These are phyloP conservation scores for Hexamita inflata DNA, from an alignment of 208 protist genomes.

Conservation along the genomic window DNA sequence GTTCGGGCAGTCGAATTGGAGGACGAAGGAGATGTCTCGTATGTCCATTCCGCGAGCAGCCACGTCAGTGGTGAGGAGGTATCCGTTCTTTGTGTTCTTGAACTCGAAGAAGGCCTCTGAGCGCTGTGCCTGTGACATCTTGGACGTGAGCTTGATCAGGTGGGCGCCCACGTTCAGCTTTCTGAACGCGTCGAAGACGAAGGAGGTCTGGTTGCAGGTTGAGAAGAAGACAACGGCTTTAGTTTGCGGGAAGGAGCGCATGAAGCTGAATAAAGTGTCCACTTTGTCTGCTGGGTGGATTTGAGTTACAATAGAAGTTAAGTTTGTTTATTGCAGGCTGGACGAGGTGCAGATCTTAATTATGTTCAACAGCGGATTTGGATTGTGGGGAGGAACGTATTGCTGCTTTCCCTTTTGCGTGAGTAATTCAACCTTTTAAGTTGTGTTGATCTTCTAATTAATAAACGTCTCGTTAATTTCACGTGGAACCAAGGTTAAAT, in stretches of 20 bases:
- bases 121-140: slow-evolving; percentile 47
- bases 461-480: no score
- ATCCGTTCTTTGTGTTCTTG: neutral
- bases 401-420: no score
- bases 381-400: no score
- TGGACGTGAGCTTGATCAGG: slow-evolving; percentile 55
- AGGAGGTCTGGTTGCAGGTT: neutral
- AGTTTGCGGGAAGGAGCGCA: neutral
- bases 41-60: slow-evolving; percentile 65
- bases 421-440: no score
- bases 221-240: neutral
- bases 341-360: no score
- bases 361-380: no score
- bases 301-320: neutral
- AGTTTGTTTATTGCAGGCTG: no score
- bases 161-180: neutral
- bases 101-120: slow-evolving; percentile 29
- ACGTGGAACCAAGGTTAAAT: no score
- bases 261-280: slow-evolving; percentile 7
- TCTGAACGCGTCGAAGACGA: slow-evolving; percentile 1
- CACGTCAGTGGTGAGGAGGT: slow-evolving; percentile 62
- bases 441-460: no score
- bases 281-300: slow-evolving; percentile 2
- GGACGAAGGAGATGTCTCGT: slow-evolving; percentile 61
- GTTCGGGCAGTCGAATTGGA: slow-evolving; percentile 53